Evolutionary conservation across 2,329 filamentous ascomycete species (phyloP).

Genomic region (Xylariaceae sp.): DNA sequence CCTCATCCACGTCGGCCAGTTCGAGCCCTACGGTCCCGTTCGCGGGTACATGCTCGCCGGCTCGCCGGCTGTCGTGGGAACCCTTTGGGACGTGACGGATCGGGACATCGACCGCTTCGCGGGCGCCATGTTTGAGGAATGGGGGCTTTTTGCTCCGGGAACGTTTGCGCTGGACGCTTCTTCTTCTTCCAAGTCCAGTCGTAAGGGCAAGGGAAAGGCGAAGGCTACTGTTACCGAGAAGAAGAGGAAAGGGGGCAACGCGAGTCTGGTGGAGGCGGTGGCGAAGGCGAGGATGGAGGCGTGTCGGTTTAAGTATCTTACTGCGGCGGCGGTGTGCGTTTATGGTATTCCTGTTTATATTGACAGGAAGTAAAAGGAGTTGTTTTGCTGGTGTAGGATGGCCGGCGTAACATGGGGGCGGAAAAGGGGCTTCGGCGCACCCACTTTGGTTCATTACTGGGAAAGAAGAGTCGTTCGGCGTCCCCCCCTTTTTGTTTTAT

Average conservation of each 20-base stretch:
- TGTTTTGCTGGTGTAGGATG: not conserved
- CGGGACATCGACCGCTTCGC: conserved; percentile 95
- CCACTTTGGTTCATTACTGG: too few relatives aligned
- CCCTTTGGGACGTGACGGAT: conserved; percentile 97
- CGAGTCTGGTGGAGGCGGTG: conserved; percentile 75
- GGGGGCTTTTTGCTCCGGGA: conserved; percentile 64
- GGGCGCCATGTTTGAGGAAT: conserved; percentile 70
- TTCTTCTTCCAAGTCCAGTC: conserved; percentile 14
- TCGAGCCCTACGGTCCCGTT: conserved; percentile 85
- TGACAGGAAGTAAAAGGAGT: conserved; percentile 28
- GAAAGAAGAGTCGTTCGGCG: too few relatives aligned
- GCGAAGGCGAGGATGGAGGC: conserved; percentile 63
- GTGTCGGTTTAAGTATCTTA: conserved; percentile 87
- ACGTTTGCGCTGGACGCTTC: conserved; percentile 37
- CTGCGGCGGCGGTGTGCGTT: conserved; percentile 86
- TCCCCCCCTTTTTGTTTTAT: not conserved
- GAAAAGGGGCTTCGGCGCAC: not conserved
- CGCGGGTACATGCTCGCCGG: conserved; percentile 90
- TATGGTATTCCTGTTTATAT: conserved; percentile 94
- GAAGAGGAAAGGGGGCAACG: conserved; percentile 30
- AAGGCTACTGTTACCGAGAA: not conserved
- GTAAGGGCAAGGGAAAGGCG: conserved; percentile 25
- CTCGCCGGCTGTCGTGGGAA: conserved; percentile 80
- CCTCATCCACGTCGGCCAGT: conserved; percentile 74
- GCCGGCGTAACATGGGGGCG: not conserved